These are phyloP conservation scores for Hymenoscyphus salicellus DNA, from an alignment of 2,329 filamentous ascomycete species.

Conservation along the genomic window DNA sequence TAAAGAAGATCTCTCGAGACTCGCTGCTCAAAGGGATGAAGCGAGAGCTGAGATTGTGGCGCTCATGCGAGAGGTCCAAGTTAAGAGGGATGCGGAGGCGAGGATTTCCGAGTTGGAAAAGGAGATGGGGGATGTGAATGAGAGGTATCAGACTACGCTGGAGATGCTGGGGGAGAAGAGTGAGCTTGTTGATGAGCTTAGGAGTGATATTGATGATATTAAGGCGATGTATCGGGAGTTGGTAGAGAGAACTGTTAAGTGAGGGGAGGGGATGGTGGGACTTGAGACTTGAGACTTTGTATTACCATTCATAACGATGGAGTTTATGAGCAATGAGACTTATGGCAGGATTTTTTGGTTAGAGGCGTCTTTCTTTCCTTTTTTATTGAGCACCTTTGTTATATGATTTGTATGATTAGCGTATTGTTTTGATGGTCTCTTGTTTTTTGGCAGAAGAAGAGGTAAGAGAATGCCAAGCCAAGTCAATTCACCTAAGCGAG, in stretches of 20 bases:
- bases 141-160: constrained; percentile 83
- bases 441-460: constrained; percentile 4
- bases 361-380: neutral
- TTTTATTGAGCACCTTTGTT: no score
- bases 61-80: constrained; percentile 83
- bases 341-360: neutral
- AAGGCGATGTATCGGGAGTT: constrained; percentile 96
- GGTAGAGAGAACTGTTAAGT: constrained; percentile 78
- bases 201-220: constrained; percentile 83
- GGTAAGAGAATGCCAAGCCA: no score
- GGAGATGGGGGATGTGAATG: constrained; percentile 66
- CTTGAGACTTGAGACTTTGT: neutral
- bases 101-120: constrained; percentile 64
- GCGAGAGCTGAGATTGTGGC: constrained; percentile 86
- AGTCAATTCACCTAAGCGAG: no score
- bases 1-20: constrained; percentile 78
- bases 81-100: constrained; percentile 57
- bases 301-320: no score
- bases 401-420: no score
- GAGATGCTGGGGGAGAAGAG: constrained; percentile 97
- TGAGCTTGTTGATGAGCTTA: constrained; percentile 87
- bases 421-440: constrained; percentile 4
- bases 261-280: constrained; percentile 12
- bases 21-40: constrained; percentile 85
- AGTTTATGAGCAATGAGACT: no score